Conservation (phyloP, 345 rosid genomes). For the Cochlearia excelsa region DNA sequence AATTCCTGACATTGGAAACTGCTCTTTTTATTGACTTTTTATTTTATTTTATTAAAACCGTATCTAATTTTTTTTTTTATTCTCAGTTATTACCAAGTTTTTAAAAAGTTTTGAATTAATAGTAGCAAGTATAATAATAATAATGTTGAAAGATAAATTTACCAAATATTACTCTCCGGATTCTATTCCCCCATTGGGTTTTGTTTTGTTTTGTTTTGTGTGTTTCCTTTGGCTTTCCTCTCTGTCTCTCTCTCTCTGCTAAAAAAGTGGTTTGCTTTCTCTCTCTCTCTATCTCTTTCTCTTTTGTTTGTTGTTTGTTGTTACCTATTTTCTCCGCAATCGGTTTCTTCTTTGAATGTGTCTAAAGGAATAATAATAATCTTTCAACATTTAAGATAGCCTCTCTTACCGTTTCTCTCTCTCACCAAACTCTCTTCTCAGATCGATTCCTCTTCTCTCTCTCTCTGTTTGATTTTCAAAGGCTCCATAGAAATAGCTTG, state of each 20-base stretch:
- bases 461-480: neutral
- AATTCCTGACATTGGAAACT: conserved; percentile 29
- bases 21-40: conserved; percentile 29
- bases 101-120: neutral
- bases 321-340: conserved; percentile 27
- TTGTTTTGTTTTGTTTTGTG: conserved; percentile 4
- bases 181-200: conserved; percentile 27
- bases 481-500: neutral
- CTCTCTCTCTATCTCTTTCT: neutral
- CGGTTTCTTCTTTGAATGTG: conserved; percentile 25
- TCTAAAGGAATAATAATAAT: conserved; percentile 11
- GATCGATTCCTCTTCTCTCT: conserved; percentile 16
- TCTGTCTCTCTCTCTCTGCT: conserved; percentile 15
- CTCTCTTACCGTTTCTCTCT: conserved; percentile 9
- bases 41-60: neutral
- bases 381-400: no score
- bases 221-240: conserved; percentile 32
- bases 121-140: neutral
- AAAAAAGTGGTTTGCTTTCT: conserved; percentile 20
- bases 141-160: conserved; percentile 14
- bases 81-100: neutral
- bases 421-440: conserved; percentile 26
- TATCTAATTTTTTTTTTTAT: neutral
- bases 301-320: neutral
- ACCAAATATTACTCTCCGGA: conserved; percentile 19